Base-by-base conservation (phyloP, 2,329 filamentous ascomycete genomes). In the Aspergillus fructus region DNA sequence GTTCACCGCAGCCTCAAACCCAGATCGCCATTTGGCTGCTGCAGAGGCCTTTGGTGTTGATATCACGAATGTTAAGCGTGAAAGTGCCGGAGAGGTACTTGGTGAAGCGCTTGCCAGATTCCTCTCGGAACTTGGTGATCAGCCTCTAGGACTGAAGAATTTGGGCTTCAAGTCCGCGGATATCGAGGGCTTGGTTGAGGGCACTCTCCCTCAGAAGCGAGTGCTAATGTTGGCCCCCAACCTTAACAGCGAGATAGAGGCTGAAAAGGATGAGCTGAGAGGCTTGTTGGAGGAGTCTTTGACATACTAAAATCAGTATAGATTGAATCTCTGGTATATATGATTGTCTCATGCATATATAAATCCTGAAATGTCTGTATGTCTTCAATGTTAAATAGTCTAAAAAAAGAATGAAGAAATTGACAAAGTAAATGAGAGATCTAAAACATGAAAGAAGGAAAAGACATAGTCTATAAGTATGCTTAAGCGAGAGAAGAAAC, bases 21-120 rank as follows among this genome's bases (percentile, higher is more conserved):
- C 94, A 0, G 91, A 96, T 53, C 87, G 94, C 9, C 94, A 99
- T 78, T 78, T 99, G 37, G 86, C 87, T 4, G 94, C 93, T 0
- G 93, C 94, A 0, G 92, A 96, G 73, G 87, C 84, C 0, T 97
- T 99, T 64, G 94, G 93, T 2, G 89, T 96, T 1, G 94, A 99
- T 68, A 85, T 96, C 50, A 88, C 85, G 43, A 89, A 92, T 51
- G 91, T 96, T 17, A 96, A 96, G 80, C 85, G 84, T 51, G 93
- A 96, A 75, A 92, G 88, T 59, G 94, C 94, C 0, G 96, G 94
- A 6, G 91, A 93, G 70, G 89, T 97, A 0, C 79, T 99, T 1
- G 86, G 86, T 2, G 93, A 97, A 60, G 93, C 93, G 0, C 74
- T 99, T 23, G 81, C 87, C 19, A 83, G 88, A 62, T 99, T 99